Conservation (phyloP, 768 basidiomycete species). For the Serendipita sp. region DNA sequence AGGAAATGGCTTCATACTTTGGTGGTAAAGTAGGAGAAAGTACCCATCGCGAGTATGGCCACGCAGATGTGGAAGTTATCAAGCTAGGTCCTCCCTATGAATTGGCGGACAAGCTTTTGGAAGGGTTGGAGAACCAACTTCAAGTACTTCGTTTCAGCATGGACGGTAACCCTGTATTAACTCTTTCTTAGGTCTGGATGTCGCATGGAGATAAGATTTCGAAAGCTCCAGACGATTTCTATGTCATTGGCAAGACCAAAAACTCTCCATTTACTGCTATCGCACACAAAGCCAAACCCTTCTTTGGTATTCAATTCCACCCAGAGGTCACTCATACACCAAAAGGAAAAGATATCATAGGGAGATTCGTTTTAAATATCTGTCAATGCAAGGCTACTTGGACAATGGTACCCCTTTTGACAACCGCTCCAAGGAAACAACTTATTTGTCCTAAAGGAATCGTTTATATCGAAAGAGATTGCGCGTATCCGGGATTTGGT, state of each 20-base stretch:
- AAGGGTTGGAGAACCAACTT: constrained; percentile 75
- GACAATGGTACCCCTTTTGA: constrained; percentile 67
- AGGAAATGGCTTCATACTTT: constrained; percentile 89
- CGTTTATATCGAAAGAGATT: constrained; percentile 96
- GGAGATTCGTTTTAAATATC: constrained; percentile 66
- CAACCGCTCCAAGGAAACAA: neutral
- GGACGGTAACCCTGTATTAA: constrained; percentile 9
- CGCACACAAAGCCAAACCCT: constrained; percentile 72
- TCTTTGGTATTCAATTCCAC: constrained; percentile 98
- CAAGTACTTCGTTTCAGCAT: constrained; percentile 33
- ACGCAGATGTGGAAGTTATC: constrained; percentile 62
- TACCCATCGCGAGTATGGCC: constrained; percentile 90
- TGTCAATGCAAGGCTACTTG: constrained; percentile 70
- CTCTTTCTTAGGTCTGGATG: constrained; percentile 80
- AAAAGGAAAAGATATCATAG: constrained; percentile 77
- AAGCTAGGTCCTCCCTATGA: constrained; percentile 36
- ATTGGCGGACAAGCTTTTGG: constrained; percentile 56
- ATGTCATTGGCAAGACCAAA: constrained; percentile 70
- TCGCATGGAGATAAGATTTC: constrained; percentile 94
- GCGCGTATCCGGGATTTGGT: constrained; percentile 85
- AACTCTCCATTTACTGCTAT: constrained; percentile 88
- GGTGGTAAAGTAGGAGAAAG: constrained; percentile 73
- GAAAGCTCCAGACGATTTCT: constrained; percentile 64
- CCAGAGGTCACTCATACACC: constrained; percentile 94
- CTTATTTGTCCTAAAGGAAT: constrained; percentile 45